Evolutionary conservation across 2,329 filamentous ascomycete genomes (phyloP).

Genomic region (Beauveria caledonica): DNA sequence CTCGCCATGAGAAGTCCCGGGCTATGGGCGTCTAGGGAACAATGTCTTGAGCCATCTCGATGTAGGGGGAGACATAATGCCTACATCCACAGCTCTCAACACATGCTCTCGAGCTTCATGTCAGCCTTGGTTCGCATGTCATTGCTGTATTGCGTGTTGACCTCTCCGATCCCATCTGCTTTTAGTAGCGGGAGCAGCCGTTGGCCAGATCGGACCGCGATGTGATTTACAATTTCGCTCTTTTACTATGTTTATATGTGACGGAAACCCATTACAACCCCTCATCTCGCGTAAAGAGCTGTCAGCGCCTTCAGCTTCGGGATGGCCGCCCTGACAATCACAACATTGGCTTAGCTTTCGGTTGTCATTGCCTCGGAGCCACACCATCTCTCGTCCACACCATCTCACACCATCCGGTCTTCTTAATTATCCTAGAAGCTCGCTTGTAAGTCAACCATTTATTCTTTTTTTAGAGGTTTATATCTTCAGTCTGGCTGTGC

Average conservation of each 20-base stretch:
- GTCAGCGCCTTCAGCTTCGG: not conserved
- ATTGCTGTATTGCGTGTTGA: not conserved
- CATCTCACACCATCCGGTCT: too few species aligned
- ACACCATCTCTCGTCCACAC: too few species aligned
- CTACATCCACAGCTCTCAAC: not conserved
- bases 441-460: slow-evolving; percentile 2
- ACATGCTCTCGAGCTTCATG: too few species aligned
- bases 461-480: not conserved
- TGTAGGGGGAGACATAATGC: not conserved
- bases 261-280: too few species aligned
- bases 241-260: not conserved
- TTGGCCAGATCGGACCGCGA: too few species aligned
- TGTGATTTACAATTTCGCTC: too few species aligned
- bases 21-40: not conserved
- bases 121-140: too few species aligned
- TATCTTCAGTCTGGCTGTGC: slow-evolving; percentile 5
- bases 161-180: not conserved
- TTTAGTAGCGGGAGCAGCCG: not conserved
- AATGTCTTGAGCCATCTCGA: not conserved
- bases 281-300: not conserved
- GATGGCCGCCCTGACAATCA: not conserved
- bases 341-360: not conserved
- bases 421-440: not conserved
- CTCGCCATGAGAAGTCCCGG: not conserved
- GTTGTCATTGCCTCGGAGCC: not conserved